Evolutionary conservation across 2,329 filamentous ascomycete genomes (phyloP), one percentile per base, ranked within the genome.

Genomic region (Pyricularia grisea): DNA sequence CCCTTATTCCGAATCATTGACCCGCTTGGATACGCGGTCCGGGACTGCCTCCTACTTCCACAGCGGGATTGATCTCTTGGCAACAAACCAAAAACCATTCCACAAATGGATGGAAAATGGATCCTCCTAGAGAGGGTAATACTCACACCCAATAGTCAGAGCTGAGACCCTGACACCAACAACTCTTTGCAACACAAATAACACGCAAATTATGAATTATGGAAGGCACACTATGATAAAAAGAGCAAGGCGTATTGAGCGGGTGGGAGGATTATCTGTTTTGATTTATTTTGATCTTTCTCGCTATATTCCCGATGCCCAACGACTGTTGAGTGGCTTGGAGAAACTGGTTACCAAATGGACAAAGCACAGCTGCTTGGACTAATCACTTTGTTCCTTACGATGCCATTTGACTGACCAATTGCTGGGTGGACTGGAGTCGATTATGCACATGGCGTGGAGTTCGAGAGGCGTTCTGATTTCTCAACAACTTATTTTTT

Each of bases 211-310:
- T 33, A 67, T 63, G 66, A 67, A 60, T 67, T 28, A 67, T 61
- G 66, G 66, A 67, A 31, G 66, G 66, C 66, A 67, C 30, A n/a
- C 30, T 33, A 63, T 67, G 66, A 67, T 31, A 33, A 60, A 63
- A 58, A 30, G 28, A 50, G 66, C 27, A 31, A 30, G 66, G 66
- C 66, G 66, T 67, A 67, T 31, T 67, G 17, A 55, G n/a, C 20
- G 66, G 66, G n/a, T 6, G 66, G 50, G 33, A 31, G 66, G 27
- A 61, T 14, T 61, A 25, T 61, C n/a, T 67, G 17, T 63, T 67
- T 61, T 67, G 12, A 55, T 67, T 67, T 25, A 20, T 67, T 42
- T 67, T 42, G 65, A 12, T 50, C 42, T 63, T 58, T 31, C 28
- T 67, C 14, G 42, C 30, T 50, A 50, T 11, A 50, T 50, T 50